phyloP scores from a whole-genome alignment of 352 stramenopile genomes.

The Pythium dissimile region DNA sequence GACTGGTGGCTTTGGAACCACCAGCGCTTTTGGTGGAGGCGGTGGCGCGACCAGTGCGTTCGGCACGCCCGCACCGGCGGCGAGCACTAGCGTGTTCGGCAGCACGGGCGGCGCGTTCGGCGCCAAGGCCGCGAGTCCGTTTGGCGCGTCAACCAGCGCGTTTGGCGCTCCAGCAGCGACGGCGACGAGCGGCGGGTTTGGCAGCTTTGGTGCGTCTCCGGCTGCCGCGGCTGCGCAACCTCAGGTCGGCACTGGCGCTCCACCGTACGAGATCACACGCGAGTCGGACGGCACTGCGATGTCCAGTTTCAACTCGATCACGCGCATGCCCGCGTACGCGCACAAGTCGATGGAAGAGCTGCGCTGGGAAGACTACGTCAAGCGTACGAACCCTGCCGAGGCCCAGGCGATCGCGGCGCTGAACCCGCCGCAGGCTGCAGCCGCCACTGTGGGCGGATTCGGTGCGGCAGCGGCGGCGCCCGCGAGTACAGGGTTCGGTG shows the following conservation, averaged over 20 bases:
- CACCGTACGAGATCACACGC: slow-evolving; percentile 62
- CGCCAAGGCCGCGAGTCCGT: slow-evolving; percentile 26
- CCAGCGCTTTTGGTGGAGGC: slow-evolving; percentile 25
- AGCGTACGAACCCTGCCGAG: slow-evolving; percentile 56
- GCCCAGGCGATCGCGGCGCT: slow-evolving; percentile 18
- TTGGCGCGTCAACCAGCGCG: slow-evolving; percentile 10
- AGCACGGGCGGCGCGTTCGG: slow-evolving; percentile 41
- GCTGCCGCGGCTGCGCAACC: not conserved
- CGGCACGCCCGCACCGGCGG: slow-evolving; percentile 27
- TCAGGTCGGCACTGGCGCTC: slow-evolving; percentile 71
- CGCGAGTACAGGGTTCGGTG: slow-evolving; percentile 15
- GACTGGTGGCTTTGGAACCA: slow-evolving; percentile 44
- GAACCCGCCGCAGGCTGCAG: slow-evolving; percentile 31
- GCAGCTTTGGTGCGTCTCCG: slow-evolving; percentile 2
- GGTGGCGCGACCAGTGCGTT: slow-evolving; percentile 27
- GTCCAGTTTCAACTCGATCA: not conserved
- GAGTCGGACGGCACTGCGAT: slow-evolving; percentile 45
- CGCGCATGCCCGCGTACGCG: not conserved
- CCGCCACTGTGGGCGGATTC: slow-evolving; percentile 29
- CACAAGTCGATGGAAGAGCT: not conserved
- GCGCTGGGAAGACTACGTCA: slow-evolving; percentile 71
- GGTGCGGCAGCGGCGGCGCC: slow-evolving; percentile 14
- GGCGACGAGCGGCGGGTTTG: slow-evolving; percentile 11
- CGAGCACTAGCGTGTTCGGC: slow-evolving; percentile 34
- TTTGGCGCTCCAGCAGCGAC: slow-evolving; percentile 19